Evolutionary conservation across 176 grass and related monocot species (phyloP), one percentile per base, ranked within the genome.

Genomic region (Paspalum notatum): DNA sequence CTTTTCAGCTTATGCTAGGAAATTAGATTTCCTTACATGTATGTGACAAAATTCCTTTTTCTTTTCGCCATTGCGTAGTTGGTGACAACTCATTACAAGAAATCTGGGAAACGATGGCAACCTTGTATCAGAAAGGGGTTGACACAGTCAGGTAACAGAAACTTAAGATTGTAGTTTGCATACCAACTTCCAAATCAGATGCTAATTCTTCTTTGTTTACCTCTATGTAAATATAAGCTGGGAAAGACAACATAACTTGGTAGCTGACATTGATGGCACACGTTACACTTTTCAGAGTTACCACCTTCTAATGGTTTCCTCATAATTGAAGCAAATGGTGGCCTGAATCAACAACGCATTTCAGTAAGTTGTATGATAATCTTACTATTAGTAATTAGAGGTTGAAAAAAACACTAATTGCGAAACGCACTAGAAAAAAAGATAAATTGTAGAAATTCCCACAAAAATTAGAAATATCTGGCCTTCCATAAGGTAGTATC

Each of bases 241-340:
- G 45, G 59, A 71, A 48, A 76, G 21, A 22, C 3, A 55, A 64
- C 46, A 75, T 49, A 52, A 18, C 54, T 55, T 68, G 66, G 37
- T 61, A 71, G 58, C 8, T 75, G 80, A 32, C 21, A 64, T 66
- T 82, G 27, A 74, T 66, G 73, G 63, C 67, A 68, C 42, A 62
- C 56, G 53, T 79, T 82, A 44, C 62, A 57, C 57, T 78, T 84
- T 71, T 48, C 90, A 98, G 95, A 84, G 22, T 82, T 98, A 75
- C 78, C 88, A 5, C 81, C 88, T 81, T 98, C 92, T 73, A 98
- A 94, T 87, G 92, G 95, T 75, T 93, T 80, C 89, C 90, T 98
- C 45, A 85, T 98, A 84, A 85, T 94, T 52, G 95, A 98, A 83
- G 95, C 92, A 87, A 98, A 98, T 78, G 95, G 95, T 80, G 95